Base-by-base conservation (phyloP, 768 basidiomycete genomes). In the Sutorius australiensis region DNA sequence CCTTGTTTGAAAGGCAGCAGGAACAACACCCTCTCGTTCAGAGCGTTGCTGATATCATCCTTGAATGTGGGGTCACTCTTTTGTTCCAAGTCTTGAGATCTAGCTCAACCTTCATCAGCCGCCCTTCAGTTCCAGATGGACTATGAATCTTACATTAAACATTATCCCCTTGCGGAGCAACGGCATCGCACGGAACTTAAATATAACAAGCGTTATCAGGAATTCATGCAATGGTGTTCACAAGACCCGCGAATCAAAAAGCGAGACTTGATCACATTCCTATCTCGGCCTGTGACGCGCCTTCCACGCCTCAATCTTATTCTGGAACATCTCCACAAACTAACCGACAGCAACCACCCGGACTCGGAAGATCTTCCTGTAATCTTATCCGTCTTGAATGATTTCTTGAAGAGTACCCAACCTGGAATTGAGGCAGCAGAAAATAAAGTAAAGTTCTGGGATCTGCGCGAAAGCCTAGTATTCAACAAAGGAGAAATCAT, bases 371-470 rank as follows among this genome's bases (percentile, higher is more conserved):
- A 79, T 4, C 75, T 95, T 7, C 90, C 91, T 2, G 75, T 91
- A 5, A 80, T 89, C 16, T 62, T 89, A 24, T 77, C 76, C 10
- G 79, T 93, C 3, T 61, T 95, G 49, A 81, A 77, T 30, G 80
- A 84, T 42, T 85, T 83, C 56, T 77, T 95, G 54, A 92, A 89
- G 75, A 86, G 86, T 57, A 90, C 90, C 0, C 86, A 95, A 62
- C 92, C 92, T 1, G 93, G 93, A 5, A 94, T 95, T 54, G 89
- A 84, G 54, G 89, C 86, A n/a, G 90, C 93, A 1, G 92, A 95
- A 65, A 80, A 82, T 56, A 92, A 92, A 66, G 92, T 94, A 58
- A 92, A 92, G 64, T 85, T 92, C 54, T 90, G 87, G 86, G 83
- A 75, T 48, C 72, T 95, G 3, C 83, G 82, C 58, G 90, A 95